These are phyloP conservation scores for Penicillium carneum DNA, from an alignment of 2,329 filamentous ascomycete species.

Conservation along the genomic window DNA sequence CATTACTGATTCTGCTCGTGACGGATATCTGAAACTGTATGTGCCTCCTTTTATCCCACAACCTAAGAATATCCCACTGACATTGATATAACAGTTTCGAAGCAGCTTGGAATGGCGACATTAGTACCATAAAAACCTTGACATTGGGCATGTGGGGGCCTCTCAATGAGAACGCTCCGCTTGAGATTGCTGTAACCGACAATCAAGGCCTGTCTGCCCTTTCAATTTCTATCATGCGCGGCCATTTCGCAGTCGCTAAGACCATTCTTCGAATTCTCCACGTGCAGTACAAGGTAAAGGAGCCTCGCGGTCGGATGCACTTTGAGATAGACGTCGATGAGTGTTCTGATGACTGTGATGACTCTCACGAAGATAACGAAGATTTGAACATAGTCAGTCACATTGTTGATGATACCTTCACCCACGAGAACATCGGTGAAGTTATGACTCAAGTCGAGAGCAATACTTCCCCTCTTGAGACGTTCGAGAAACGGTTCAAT, in stretches of 20 bases:
- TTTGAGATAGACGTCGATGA: slow-evolving; percentile 44
- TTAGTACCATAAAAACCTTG: slow-evolving; percentile 62
- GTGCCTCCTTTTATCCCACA: slow-evolving; percentile 51
- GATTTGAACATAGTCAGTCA: slow-evolving; percentile 53
- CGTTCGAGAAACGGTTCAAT: slow-evolving; percentile 57
- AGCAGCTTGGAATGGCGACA: slow-evolving; percentile 74
- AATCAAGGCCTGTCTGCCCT: slow-evolving; percentile 65
- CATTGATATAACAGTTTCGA: slow-evolving; percentile 63
- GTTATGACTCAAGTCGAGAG: slow-evolving; percentile 74
- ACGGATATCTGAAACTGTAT: slow-evolving; percentile 70
- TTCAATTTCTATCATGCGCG: slow-evolving; percentile 70
- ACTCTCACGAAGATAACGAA: slow-evolving; percentile 35
- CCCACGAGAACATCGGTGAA: slow-evolving; percentile 77
- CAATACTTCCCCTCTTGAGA: slow-evolving; percentile 60
- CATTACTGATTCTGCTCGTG: slow-evolving; percentile 61
- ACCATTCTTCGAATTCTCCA: slow-evolving; percentile 73
- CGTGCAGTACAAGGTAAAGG: slow-evolving; percentile 69
- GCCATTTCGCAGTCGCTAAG: slow-evolving; percentile 69
- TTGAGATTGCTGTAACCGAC: slow-evolving; percentile 70
- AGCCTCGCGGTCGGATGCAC: slow-evolving; percentile 57
- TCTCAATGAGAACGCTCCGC: slow-evolving; percentile 62
- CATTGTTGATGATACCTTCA: slow-evolving; percentile 71
- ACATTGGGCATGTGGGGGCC: slow-evolving; percentile 49
- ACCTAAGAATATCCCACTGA: slow-evolving; percentile 53
- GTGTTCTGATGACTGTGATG: slow-evolving; percentile 42